Percentiles rank a stretch among this genome's conserved stretches.
phyloP scores from a whole-genome alignment of 192 early-diverging fungal genomes.

The Backusella liffmaniae region DNA sequence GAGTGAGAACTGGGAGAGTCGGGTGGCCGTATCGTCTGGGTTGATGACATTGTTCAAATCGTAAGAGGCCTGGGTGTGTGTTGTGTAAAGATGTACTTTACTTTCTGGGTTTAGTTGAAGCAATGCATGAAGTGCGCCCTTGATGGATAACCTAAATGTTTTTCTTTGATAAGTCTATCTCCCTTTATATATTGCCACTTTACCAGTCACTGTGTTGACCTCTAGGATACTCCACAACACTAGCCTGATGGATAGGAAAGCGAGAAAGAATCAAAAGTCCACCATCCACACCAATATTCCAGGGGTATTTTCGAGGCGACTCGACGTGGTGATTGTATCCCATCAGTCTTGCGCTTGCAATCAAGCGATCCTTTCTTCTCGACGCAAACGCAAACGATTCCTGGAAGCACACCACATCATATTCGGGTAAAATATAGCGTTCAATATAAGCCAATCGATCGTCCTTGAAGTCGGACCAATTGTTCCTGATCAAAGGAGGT shows the following conservation, averaged over 20 bases:
- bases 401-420: conserved; percentile 78
- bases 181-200: not conserved
- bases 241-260: conserved; percentile 61
- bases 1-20: conserved; percentile 60
- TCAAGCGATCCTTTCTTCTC: conserved; percentile 52
- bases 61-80: conserved; percentile 83
- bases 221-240: conserved; percentile 59
- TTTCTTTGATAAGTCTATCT: not conserved
- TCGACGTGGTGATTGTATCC: conserved; percentile 69
- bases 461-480: conserved; percentile 81
- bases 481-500: conserved; percentile 65
- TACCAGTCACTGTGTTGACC: conserved; percentile 76
- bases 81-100: conserved; percentile 72
- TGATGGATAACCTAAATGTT: conserved; percentile 51
- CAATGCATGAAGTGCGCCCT: conserved; percentile 78
- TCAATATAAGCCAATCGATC: conserved; percentile 69
- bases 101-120: conserved; percentile 48
- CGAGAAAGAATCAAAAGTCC: conserved; percentile 73
- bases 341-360: conserved; percentile 55
- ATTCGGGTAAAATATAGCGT: conserved; percentile 60
- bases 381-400: conserved; percentile 81
- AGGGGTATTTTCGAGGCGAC: conserved; percentile 57
- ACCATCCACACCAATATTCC: conserved; percentile 69
- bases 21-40: conserved; percentile 51
- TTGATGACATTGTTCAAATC: conserved; percentile 49